A percentile compares a stretch with the other conserved stretches of the same genome.
Conservation (phyloP, 495 filamentous ascomycete genomes). For the Friedmanniomyces endolithicus region DNA sequence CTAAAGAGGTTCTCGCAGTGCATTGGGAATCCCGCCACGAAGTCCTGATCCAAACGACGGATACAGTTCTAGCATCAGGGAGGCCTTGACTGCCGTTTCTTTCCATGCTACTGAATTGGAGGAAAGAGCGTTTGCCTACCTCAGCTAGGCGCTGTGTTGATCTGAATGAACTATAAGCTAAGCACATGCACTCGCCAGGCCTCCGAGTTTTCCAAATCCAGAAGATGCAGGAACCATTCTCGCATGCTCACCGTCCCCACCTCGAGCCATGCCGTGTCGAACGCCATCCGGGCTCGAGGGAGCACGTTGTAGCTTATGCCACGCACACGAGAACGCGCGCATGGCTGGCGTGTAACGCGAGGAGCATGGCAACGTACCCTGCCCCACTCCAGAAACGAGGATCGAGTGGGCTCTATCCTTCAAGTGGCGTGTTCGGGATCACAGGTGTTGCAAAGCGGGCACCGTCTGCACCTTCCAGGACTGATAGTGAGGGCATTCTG, state of each 20-base stretch:
- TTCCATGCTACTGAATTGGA: not conserved
- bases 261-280: not conserved
- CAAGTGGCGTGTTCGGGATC: not conserved
- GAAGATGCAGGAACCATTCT: not conserved
- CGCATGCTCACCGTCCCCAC: not conserved
- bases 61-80: not conserved
- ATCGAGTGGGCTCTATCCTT: not conserved
- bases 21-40: not conserved
- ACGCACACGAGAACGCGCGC: not conserved
- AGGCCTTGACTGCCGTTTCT: not conserved
- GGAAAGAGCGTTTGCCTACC: not conserved
- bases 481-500: no score
- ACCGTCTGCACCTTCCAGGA: not conserved
- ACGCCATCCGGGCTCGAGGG: not conserved
- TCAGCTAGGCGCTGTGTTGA: no score
- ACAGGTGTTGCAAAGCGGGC: not conserved
- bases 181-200: not conserved
- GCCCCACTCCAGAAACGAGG: not conserved
- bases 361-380: not conserved
- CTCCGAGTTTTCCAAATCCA: not conserved
- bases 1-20: not conserved
- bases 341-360: not conserved
- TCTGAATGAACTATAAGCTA: no score
- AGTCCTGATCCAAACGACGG: not conserved
- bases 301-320: not conserved